Evolutionary conservation across 805 yeast genomes (phyloP).

Genomic region (Wickerhamiella nectarea): DNA sequence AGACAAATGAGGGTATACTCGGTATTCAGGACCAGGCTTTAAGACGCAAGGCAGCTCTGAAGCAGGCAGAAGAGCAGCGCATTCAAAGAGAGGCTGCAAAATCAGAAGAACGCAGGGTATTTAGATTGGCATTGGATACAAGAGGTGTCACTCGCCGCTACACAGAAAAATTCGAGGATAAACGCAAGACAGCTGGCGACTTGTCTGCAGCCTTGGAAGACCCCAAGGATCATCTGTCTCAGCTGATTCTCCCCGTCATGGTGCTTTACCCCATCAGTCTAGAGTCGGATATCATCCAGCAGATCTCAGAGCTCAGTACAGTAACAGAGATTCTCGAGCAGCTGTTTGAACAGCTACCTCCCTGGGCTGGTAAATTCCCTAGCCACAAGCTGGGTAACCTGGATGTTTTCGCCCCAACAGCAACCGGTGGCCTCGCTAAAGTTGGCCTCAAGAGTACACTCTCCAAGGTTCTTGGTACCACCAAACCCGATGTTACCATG

Average conservation of each 20-base stretch:
- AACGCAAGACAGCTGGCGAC: constrained; percentile 30
- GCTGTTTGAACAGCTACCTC: constrained; percentile 51
- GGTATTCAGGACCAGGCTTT: constrained; percentile 32
- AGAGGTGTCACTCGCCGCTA: constrained; percentile 31
- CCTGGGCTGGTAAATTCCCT: constrained; percentile 44
- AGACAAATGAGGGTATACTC: constrained; percentile 42
- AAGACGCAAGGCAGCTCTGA: constrained; percentile 26
- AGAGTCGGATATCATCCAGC: constrained; percentile 71
- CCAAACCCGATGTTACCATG: constrained; percentile 54
- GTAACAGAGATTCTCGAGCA: constrained; percentile 48
- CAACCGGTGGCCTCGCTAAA: constrained; percentile 70
- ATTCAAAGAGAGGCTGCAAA: constrained; percentile 19
- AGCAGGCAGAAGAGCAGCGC: constrained; percentile 22
- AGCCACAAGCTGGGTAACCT: constrained; percentile 47
- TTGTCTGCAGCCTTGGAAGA: constrained; percentile 20
- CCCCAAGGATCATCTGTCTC: constrained; percentile 39
- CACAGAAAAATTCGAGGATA: constrained; percentile 32
- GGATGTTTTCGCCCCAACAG: constrained; percentile 71
- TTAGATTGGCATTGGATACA: constrained; percentile 42
- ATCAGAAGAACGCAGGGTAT: constrained; percentile 20
- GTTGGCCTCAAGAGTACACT: constrained; percentile 65
- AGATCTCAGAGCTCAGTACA: constrained; percentile 57
- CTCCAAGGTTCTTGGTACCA: constrained; percentile 47
- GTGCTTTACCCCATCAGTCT: constrained; percentile 69
- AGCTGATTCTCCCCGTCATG: constrained; percentile 68